Conservation (phyloP, 2,329 filamentous ascomycete genomes). For the Lithohypha guttulata region DNA sequence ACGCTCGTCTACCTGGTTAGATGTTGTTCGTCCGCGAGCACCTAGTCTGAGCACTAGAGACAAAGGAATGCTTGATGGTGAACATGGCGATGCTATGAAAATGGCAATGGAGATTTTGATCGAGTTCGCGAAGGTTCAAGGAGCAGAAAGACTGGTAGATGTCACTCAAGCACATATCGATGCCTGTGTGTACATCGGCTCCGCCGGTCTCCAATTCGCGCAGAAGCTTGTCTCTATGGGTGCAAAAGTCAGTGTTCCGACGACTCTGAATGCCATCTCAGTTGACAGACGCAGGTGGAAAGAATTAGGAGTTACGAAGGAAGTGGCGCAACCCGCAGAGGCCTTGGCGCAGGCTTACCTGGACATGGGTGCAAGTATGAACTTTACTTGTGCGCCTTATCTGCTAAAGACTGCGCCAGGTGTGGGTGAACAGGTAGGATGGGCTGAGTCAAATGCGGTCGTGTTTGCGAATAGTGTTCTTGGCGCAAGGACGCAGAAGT, state of each 20-base stretch:
- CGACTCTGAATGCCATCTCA: constrained; percentile 36
- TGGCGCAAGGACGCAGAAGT: constrained; percentile 36
- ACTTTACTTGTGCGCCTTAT: constrained; percentile 38
- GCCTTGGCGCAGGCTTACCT: constrained; percentile 30
- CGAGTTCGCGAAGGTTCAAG: constrained; percentile 28
- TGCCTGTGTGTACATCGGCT: constrained; percentile 35
- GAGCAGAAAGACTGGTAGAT: constrained; percentile 27
- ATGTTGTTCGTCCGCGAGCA: too few relatives aligned
- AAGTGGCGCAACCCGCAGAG: constrained; percentile 25
- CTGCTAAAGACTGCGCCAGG: constrained; percentile 28
- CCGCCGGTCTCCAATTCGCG: constrained; percentile 29
- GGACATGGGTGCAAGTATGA: constrained; percentile 32
- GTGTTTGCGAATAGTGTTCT: constrained; percentile 39
- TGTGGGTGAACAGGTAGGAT: constrained; percentile 32
- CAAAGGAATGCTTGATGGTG: constrained; percentile 24
- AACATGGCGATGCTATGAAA: constrained; percentile 26
- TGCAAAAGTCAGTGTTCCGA: constrained; percentile 30
- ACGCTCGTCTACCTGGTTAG: too few relatives aligned
- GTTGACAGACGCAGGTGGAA: constrained; percentile 34
- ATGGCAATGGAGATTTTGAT: constrained; percentile 32
- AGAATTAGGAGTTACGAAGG: constrained; percentile 27
- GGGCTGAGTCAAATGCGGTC: constrained; percentile 39
- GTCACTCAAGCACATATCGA: constrained; percentile 36
- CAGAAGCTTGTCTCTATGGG: constrained; percentile 27
- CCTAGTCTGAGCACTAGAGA: constrained; percentile 22